These are phyloP conservation scores for Trichoderma afroharzianum DNA, from an alignment of 2,329 filamentous ascomycete species.

Conservation along the genomic window DNA sequence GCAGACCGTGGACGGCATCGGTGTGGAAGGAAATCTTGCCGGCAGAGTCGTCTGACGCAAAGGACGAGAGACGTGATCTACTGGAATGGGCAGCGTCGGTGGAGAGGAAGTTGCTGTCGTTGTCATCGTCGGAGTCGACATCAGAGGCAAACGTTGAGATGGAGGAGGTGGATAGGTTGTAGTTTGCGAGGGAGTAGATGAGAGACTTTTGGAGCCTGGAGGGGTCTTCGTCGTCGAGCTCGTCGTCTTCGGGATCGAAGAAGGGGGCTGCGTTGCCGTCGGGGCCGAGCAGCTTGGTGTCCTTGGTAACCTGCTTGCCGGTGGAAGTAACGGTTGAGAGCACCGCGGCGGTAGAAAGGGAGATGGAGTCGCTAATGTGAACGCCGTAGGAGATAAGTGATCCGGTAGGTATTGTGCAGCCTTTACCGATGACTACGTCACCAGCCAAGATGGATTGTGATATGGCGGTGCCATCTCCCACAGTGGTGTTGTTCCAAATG, in stretches of 20 bases:
- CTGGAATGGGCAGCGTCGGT: constrained; percentile 42
- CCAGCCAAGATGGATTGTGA: constrained; percentile 73
- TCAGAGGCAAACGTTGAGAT: constrained; percentile 62
- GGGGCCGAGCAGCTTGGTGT: constrained; percentile 46
- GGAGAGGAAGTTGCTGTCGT: constrained; percentile 58
- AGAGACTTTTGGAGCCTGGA: constrained; percentile 52
- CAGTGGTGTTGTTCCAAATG: constrained; percentile 79
- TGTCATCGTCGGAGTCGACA: constrained; percentile 61
- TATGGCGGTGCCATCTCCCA: constrained; percentile 72
- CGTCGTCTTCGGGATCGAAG: constrained; percentile 45
- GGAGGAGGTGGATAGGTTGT: constrained; percentile 52
- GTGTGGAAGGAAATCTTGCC: constrained; percentile 65
- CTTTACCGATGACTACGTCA: constrained; percentile 66
- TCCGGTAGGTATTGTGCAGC: constrained; percentile 66
- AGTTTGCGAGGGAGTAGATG: constrained; percentile 50
- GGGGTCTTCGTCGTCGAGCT: constrained; percentile 49
- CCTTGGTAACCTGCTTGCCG: constrained; percentile 37
- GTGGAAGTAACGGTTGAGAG: constrained; percentile 36
- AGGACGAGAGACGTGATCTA: constrained; percentile 64
- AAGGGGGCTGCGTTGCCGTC: constrained; percentile 50
- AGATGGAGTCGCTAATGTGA: constrained; percentile 60
- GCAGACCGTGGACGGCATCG: constrained; percentile 81
- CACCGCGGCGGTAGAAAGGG: constrained; percentile 35
- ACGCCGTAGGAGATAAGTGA: constrained; percentile 79
- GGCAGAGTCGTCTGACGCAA: constrained; percentile 68